Base-by-base conservation (phyloP, 176 grass and related monocot genomes). In the Aegilops tauschii region DNA sequence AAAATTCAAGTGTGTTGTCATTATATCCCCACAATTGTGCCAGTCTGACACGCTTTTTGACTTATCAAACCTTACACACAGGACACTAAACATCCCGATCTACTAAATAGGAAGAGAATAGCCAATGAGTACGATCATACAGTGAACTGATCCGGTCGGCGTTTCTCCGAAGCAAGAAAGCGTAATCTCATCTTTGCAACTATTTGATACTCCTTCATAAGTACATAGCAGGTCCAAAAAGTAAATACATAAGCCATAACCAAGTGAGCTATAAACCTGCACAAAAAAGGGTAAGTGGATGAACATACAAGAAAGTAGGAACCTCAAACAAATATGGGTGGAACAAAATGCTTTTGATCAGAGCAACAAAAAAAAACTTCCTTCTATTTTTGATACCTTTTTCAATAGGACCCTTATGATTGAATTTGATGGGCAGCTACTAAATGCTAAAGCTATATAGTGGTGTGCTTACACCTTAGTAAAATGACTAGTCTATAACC, bases 161-260 rank as follows among this genome's bases (percentile, higher is more conserved):
- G 94, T 87, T 90, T 96, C 61, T 88, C 90, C 25, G 87, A 85
- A 92, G 97, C 92, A 92, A 98, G 92, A 87, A 98, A 98, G 87
- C 87, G 28, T 61, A 98, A 56, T 72, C 94, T 98, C 97, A 98
- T 83, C 6, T 77, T 85, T 8, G 90, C 47, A 34, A 98, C 86
- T 71, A 94, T 93, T 88, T 91, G 77, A 84, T 98, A 98, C 72
- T 98, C 97, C 62, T 84, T 87, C 6, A 82, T 27, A 77, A 98
- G 81, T 64, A 96, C 79, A 89, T 96, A 98, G 69, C 92, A 98
- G 45, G 97, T 96, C 97, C 97, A 98, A 93, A 98, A 98, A 62
- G 94, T 96, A 89, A 98, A 93, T 7, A 16, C 87, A 88, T 98
- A 98, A 49, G 88, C 87, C 93, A 98, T 90, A 76, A 65, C 8